Conservation (phyloP, 164 flowering plant genomes). For the Litsea cubeba region DNA sequence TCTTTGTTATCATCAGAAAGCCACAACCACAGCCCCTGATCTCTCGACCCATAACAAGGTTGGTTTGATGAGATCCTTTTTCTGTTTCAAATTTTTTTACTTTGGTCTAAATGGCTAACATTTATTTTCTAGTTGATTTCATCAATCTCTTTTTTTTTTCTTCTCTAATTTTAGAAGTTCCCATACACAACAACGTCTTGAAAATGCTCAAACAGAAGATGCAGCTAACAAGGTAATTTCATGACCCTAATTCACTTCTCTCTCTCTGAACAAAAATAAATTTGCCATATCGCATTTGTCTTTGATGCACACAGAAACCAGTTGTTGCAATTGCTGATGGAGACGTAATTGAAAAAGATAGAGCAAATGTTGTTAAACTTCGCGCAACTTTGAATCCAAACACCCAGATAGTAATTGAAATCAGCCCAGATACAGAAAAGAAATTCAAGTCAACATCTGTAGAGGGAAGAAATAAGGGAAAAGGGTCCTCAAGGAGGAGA, state of each 20-base stretch:
- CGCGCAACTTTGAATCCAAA: conserved; percentile 21
- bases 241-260: neutral
- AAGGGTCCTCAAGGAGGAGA: conserved; percentile 36
- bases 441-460: conserved; percentile 16
- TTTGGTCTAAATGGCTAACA: neutral
- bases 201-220: conserved; percentile 64
- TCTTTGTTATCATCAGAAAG: conserved; percentile 5
- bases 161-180: conserved; percentile 44
- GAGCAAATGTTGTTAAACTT: conserved; percentile 29
- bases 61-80: neutral
- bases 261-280: neutral
- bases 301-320: conserved; percentile 32
- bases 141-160: too few relatives aligned
- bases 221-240: conserved; percentile 19
- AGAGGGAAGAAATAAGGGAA: conserved; percentile 18
- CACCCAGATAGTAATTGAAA: conserved; percentile 41
- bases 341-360: conserved; percentile 20
- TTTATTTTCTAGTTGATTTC: neutral
- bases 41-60: conserved; percentile 3
- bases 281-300: neutral
- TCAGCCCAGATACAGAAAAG: conserved; percentile 45
- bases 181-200: conserved; percentile 67
- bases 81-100: too few relatives aligned
- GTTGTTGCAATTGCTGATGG: conserved; percentile 27
- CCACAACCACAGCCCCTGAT: neutral